phyloP scores from a whole-genome alignment of 2,329 filamentous ascomycete genomes.

The Magnaporthales sp. region DNA sequence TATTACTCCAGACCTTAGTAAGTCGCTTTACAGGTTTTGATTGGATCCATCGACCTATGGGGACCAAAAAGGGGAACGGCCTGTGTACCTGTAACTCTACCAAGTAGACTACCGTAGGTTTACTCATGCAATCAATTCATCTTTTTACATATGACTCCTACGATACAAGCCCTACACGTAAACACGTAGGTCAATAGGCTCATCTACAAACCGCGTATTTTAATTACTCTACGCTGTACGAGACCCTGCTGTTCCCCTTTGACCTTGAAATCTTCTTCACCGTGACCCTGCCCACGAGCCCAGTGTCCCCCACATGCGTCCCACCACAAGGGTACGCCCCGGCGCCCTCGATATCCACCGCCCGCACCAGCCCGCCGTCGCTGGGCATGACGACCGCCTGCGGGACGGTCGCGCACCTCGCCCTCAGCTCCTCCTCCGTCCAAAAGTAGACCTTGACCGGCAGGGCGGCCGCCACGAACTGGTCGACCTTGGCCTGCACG shows the following conservation, averaged over 20 bases:
- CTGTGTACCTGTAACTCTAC: too few species aligned
- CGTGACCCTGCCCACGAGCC: constrained; percentile 47
- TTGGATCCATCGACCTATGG: too few species aligned
- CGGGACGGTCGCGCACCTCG: constrained; percentile 38
- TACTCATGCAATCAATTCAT: too few species aligned
- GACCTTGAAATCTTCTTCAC: constrained; percentile 59
- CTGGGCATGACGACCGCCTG: constrained; percentile 36
- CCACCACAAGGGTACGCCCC: constrained; percentile 69
- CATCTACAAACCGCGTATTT: neutral
- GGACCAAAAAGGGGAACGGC: too few species aligned
- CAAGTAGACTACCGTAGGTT: too few species aligned
- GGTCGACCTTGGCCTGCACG: constrained; percentile 55
- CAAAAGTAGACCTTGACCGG: constrained; percentile 59
- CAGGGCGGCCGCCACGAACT: constrained; percentile 44
- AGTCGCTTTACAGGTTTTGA: too few species aligned
- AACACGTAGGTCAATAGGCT: too few species aligned
- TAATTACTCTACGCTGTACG: neutral
- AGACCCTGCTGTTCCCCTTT: constrained; percentile 55
- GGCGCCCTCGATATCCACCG: constrained; percentile 59
- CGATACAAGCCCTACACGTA: too few species aligned
- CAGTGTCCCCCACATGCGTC: constrained; percentile 60
- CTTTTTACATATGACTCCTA: too few species aligned
- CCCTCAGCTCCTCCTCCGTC: constrained; percentile 51
- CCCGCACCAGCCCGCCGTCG: constrained; percentile 50
- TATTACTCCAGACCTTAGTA: too few species aligned